A percentile compares a stretch with the other conserved stretches of the same genome.
phyloP scores from a whole-genome alignment of 352 stramenopile genomes.

The Pythium rishiriense region DNA sequence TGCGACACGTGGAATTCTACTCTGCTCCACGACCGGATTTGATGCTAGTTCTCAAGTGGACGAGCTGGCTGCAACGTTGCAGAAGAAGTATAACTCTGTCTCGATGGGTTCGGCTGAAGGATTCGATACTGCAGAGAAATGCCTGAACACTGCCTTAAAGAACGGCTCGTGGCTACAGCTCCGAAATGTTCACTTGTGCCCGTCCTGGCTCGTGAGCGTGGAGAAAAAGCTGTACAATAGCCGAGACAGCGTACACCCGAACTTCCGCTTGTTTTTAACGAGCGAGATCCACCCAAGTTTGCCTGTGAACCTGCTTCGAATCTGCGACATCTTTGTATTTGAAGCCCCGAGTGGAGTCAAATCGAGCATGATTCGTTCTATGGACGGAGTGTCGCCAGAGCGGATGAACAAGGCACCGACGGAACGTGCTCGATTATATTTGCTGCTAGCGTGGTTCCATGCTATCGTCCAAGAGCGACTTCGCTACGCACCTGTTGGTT shows the following conservation, averaged over 20 bases:
- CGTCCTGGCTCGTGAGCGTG: slow-evolving; percentile 96
- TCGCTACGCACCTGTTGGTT: slow-evolving; percentile 97
- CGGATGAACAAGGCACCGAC: slow-evolving; percentile 89
- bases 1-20: slow-evolving; percentile 91
- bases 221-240: slow-evolving; percentile 97
- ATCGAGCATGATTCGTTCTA: slow-evolving; percentile 95
- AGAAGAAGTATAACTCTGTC: slow-evolving; percentile 95
- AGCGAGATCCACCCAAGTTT: slow-evolving; percentile 97
- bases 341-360: slow-evolving; percentile 98
- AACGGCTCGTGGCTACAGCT: slow-evolving; percentile 98
- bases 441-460: slow-evolving; percentile 98
- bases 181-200: slow-evolving; percentile 99
- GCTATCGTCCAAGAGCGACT: slow-evolving; percentile 98
- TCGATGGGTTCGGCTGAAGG: slow-evolving; percentile 98
- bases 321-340: slow-evolving; percentile 97
- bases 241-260: slow-evolving; percentile 64
- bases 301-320: slow-evolving; percentile 95
- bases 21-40: slow-evolving; percentile 97
- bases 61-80: slow-evolving; percentile 86
- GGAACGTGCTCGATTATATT: slow-evolving; percentile 93
- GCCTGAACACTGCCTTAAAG: slow-evolving; percentile 94
- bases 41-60: slow-evolving; percentile 98
- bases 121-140: slow-evolving; percentile 94
- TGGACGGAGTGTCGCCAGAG: slow-evolving; percentile 91
- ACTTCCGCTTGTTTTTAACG: slow-evolving; percentile 96